Evolutionary conservation across 2,329 filamentous ascomycete genomes (phyloP).

Genomic region (Penicillium sp.): DNA sequence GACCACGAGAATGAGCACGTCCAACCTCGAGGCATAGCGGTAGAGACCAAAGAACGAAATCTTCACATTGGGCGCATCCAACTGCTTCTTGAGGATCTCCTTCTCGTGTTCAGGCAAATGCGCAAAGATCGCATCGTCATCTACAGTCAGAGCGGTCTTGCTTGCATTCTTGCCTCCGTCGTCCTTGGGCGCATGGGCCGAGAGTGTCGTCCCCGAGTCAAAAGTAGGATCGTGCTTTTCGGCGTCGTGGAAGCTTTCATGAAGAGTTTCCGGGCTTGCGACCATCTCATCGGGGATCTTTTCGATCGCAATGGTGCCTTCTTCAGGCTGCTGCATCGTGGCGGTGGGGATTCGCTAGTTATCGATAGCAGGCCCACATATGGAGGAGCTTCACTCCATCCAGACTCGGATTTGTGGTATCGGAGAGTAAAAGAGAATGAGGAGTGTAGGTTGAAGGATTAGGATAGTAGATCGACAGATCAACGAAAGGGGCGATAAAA

Average conservation of each 20-base stretch:
- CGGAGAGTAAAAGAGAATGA: not conserved
- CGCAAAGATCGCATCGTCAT: slow-evolving; percentile 51
- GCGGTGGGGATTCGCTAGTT: not conserved
- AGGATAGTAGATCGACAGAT: not conserved
- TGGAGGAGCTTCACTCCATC: not conserved
- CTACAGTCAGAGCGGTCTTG: slow-evolving; percentile 31
- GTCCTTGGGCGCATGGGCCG: slow-evolving; percentile 15
- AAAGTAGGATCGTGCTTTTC: slow-evolving; percentile 4
- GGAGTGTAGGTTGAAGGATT: not conserved
- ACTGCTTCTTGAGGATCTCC: slow-evolving; percentile 63
- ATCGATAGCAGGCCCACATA: slow-evolving; percentile 7
- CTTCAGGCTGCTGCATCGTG: slow-evolving; percentile 22
- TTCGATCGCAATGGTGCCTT: slow-evolving; percentile 14
- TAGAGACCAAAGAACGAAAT: slow-evolving; percentile 63
- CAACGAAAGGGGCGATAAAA: not conserved
- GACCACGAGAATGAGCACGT: slow-evolving; percentile 60
- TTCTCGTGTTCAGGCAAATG: slow-evolving; percentile 64
- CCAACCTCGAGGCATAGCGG: slow-evolving; percentile 64
- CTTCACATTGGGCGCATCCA: slow-evolving; percentile 60
- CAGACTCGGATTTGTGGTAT: not conserved
- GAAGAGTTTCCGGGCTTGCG: slow-evolving; percentile 14
- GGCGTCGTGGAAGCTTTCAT: not conserved
- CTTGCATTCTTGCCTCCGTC: slow-evolving; percentile 30
- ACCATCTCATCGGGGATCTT: slow-evolving; percentile 12
- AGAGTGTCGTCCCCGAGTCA: slow-evolving; percentile 23